Base-by-base conservation (phyloP, 202 grass and related monocot genomes). In the Bolboschoenoplectus hybrid region DNA sequence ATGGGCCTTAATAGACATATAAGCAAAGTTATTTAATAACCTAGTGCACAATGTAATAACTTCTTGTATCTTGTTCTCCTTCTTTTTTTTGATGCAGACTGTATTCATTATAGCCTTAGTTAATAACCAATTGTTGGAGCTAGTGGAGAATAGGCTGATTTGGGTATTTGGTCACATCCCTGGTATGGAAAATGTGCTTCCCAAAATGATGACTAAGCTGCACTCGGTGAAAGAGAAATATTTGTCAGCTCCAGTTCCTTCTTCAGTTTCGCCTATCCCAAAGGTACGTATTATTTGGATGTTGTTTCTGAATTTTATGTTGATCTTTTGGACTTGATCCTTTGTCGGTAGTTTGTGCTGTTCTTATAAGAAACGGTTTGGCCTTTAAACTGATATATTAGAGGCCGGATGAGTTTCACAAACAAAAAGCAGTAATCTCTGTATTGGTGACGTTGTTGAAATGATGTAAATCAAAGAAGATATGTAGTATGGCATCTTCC, bases 61-160 rank as follows among this genome's bases (percentile, higher is more conserved):
- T 47, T 65, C 1, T 26, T 26, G 26, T 65, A 0, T 60, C 5
- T 63, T 63, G 16, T 72, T 60, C 67, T 52, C 11, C 9, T 38
- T 67, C 44, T 49, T 56, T 78, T 67, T 43, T 49, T 86, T 78
- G 11, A 26, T 86, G 60, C 90, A 99, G 93, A 97, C 92, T 80
- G 86, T 91, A 11, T 93, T 94, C 51, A 94, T 99, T 60, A 91
- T 99, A 68, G 89, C 91, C 63, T 52, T 97, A 75, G 94, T 94
- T 82, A 99, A 99, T 76, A 97, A 99, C 87, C 92, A 99, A 91
- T 92, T 97, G 71, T 86, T 99, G 58, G 93, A 99, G 85, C 88
- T 94, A 70, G 76, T 97, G 81, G 97, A 99, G 89, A 90, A 94
- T 75, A 94, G 88, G 83, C 80, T 99, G 82, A 88, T 94, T 55